Conservation (phyloP, 2,329 filamentous ascomycete genomes). For the Elsinoe australis region DNA sequence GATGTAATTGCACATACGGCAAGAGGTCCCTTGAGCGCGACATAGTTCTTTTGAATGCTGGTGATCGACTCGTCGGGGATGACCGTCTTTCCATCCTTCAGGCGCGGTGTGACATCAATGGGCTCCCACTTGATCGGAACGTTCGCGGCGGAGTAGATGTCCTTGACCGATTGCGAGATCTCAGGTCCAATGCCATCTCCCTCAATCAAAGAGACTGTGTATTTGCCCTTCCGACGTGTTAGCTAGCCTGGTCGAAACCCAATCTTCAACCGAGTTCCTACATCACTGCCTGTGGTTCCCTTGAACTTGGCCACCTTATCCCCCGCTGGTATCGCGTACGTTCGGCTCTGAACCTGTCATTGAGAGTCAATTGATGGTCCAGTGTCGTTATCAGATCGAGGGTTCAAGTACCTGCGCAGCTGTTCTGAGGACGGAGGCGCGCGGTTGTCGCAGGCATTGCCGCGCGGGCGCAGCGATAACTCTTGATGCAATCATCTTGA, state of each 20-base stretch:
- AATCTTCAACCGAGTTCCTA: conserved; percentile 45
- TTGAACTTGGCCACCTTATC: conserved; percentile 87
- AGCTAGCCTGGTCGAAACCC: background rate
- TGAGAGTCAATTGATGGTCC: background rate
- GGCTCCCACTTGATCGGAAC: conserved; percentile 97
- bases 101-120: conserved; percentile 85
- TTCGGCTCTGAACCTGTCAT: conserved; percentile 28
- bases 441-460: conserved; percentile 67
- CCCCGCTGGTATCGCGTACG: conserved; percentile 52
- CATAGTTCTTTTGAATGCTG: conserved; percentile 90
- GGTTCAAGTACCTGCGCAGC: conserved; percentile 19
- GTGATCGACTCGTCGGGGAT: conserved; percentile 90
- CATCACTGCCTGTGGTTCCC: conserved; percentile 79
- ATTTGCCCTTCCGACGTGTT: conserved; percentile 63
- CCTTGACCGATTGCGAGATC: conserved; percentile 95
- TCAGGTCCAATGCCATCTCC: conserved; percentile 98
- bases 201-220: conserved; percentile 93
- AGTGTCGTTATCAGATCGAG: conserved; percentile 16
- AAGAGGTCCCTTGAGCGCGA: conserved; percentile 95
- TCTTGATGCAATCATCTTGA: conserved; percentile 76
- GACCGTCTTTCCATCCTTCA: conserved; percentile 91
- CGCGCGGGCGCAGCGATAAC: conserved; percentile 67
- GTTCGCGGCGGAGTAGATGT: conserved; percentile 93
- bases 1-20: conserved; percentile 54
- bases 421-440: conserved; percentile 30